These are phyloP conservation scores for Solidago caesia DNA, from an alignment of 129 eudicot genomes.

Conservation along the genomic window DNA sequence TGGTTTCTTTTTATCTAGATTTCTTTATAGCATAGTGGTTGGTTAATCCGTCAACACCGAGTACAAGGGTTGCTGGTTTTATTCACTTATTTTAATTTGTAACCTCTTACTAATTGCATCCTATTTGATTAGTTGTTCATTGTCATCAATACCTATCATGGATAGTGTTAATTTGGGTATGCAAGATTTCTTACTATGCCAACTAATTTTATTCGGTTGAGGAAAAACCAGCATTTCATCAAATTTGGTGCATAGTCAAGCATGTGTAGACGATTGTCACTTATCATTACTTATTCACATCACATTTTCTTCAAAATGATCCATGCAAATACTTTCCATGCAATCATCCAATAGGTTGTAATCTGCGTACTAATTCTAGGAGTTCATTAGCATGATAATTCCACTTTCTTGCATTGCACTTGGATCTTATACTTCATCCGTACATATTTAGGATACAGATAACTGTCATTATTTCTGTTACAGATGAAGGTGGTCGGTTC, in stretches of 20 bases:
- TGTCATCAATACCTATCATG: too few species aligned
- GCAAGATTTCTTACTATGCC: neutral
- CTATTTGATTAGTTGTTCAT: too few species aligned
- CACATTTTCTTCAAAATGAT: neutral
- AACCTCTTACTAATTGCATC: too few species aligned
- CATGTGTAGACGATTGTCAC: neutral
- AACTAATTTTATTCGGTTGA: neutral
- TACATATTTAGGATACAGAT: constrained; percentile 19
- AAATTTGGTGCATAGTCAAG: neutral
- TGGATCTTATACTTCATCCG: neutral
- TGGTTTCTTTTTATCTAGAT: too few species aligned
- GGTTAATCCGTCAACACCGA: too few species aligned
- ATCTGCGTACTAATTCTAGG: neutral
- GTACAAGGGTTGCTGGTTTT: too few species aligned
- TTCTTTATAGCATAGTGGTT: too few species aligned
- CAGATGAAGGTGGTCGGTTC: constrained; percentile 45
- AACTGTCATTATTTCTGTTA: constrained; percentile 11
- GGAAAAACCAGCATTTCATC: neutral
- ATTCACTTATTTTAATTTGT: too few species aligned
- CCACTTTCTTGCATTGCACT: neutral
- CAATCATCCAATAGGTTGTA: neutral
- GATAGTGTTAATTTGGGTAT: neutral
- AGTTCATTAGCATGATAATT: neutral
- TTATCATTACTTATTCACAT: neutral
- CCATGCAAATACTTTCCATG: neutral